Conservation (phyloP, 768 basidiomycete genomes). For the Lactarius deliciosus region DNA sequence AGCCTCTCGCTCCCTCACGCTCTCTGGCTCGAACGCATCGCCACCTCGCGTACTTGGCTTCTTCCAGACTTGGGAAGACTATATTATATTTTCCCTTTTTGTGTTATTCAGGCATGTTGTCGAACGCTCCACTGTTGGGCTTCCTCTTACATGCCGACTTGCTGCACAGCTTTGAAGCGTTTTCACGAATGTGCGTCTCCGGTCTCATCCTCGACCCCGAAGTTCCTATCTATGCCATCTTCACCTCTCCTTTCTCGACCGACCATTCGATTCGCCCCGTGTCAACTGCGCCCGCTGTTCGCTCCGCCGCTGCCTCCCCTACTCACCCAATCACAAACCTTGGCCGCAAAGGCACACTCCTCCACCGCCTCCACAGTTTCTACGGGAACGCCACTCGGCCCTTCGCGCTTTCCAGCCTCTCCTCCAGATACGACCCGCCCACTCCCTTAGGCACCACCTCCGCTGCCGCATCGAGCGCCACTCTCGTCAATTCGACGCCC, state of each 20-base stretch:
- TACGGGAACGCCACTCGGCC: constrained; percentile 52
- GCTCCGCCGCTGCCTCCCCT: constrained; percentile 23
- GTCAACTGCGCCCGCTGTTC: constrained; percentile 32
- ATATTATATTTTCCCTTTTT: constrained; percentile 80
- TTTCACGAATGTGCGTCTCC: constrained; percentile 85
- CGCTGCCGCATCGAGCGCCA: constrained; percentile 22
- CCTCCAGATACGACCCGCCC: constrained; percentile 13
- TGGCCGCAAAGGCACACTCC: constrained; percentile 46
- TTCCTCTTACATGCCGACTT: constrained; percentile 20
- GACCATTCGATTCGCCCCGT: constrained; percentile 33
- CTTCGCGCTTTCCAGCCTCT: constrained; percentile 45
- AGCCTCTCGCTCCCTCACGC: constrained; percentile 55
- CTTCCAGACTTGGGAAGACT: constrained; percentile 90
- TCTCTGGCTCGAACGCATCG: constrained; percentile 40
- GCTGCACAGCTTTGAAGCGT: constrained; percentile 67
- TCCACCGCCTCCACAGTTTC: constrained; percentile 46
- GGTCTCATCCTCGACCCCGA: constrained; percentile 89
- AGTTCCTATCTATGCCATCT: constrained; percentile 51
- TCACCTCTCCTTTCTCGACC: constrained; percentile 42
- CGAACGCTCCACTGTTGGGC: not conserved
- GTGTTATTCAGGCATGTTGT: constrained; percentile 75
- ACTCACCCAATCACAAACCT: constrained; percentile 39
- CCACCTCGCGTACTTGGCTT: constrained; percentile 60
- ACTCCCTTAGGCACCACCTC: constrained; percentile 13
- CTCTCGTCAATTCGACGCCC: constrained; percentile 16